Percentiles rank a stretch among this genome's conserved stretches.
phyloP scores from a whole-genome alignment of 2,329 filamentous ascomycete species.

The Cercospora sojina region DNA sequence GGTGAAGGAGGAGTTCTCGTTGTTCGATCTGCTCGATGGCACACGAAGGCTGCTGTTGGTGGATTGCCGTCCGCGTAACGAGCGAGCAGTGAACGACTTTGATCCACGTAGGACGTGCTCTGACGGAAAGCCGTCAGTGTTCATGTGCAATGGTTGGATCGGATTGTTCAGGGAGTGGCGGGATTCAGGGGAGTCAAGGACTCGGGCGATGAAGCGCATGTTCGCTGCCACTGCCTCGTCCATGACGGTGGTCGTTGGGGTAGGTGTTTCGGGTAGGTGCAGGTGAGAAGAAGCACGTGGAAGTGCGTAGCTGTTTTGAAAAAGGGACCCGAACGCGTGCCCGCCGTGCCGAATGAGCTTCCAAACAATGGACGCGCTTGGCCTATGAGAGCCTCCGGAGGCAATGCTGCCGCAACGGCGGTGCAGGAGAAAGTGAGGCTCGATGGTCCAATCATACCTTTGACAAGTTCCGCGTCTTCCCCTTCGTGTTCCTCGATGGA shows the following conservation, averaged over 20 bases:
- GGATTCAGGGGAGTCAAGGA: conserved; percentile 10
- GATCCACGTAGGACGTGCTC: conserved; percentile 41
- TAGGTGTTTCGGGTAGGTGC: conserved; percentile 5
- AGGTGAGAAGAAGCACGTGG: conserved; percentile 1
- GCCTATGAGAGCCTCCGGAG: conserved; percentile 7
- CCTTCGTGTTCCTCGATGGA: conserved; percentile 39
- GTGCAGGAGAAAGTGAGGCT: conserved; percentile 13
- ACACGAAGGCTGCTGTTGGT: conserved; percentile 32
- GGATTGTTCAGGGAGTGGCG: neutral
- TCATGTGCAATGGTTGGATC: neutral
- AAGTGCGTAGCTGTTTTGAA: neutral
- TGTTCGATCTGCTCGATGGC: conserved; percentile 32
- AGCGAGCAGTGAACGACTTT: conserved; percentile 41
- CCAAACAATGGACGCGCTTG: conserved; percentile 9
- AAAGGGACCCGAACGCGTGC: conserved; percentile 3
- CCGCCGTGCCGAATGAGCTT: conserved; percentile 18
- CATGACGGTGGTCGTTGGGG: conserved; percentile 4
- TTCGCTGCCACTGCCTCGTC: conserved; percentile 11
- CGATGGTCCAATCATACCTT: conserved; percentile 33
- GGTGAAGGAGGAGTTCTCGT: conserved; percentile 35
- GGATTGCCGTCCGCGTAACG: conserved; percentile 36
- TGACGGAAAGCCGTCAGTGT: conserved; percentile 30
- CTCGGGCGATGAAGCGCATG: conserved; percentile 7
- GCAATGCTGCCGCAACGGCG: neutral
- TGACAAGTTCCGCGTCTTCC: conserved; percentile 40